phyloP scores from a whole-genome alignment of 1,284 basidiomycete genomes.

The Abortiporus biennis region DNA sequence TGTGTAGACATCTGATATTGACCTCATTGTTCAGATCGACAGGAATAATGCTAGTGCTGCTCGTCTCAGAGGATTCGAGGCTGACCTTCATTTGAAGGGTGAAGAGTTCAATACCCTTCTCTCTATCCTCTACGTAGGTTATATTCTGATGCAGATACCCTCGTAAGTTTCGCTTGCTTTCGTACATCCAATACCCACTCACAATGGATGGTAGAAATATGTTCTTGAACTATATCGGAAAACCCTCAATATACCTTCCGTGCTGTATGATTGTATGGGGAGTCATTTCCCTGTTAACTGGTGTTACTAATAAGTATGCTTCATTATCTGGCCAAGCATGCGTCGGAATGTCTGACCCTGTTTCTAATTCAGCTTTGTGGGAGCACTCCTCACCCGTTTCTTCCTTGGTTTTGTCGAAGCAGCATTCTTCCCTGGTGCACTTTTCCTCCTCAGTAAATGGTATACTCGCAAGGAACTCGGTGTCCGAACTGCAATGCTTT shows the following conservation, averaged over 20 bases:
- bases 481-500: constrained; percentile 67
- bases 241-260: constrained; percentile 71
- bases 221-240: constrained; percentile 65
- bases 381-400: constrained; percentile 70
- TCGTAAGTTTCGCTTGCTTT: constrained; percentile 54
- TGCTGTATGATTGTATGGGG: constrained; percentile 72
- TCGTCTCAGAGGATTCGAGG: constrained; percentile 63
- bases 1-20: constrained; percentile 13
- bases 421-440: constrained; percentile 67
- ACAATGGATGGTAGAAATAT: constrained; percentile 47
- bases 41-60: constrained; percentile 68
- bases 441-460: constrained; percentile 70
- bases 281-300: constrained; percentile 55
- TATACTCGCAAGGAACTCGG: constrained; percentile 66
- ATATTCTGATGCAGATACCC: constrained; percentile 76
- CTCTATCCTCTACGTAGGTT: constrained; percentile 74
- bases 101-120: constrained; percentile 67
- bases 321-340: neutral
- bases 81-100: constrained; percentile 57
- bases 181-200: constrained; percentile 1
- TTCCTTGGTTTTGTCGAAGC: constrained; percentile 68
- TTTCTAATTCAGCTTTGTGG: constrained; percentile 45
- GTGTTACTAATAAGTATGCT: constrained; percentile 51
- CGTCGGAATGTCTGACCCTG: constrained; percentile 1
- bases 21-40: constrained; percentile 55